Conservation (phyloP, 2,329 filamentous ascomycete genomes). For the Coniochaeta sp. region DNA sequence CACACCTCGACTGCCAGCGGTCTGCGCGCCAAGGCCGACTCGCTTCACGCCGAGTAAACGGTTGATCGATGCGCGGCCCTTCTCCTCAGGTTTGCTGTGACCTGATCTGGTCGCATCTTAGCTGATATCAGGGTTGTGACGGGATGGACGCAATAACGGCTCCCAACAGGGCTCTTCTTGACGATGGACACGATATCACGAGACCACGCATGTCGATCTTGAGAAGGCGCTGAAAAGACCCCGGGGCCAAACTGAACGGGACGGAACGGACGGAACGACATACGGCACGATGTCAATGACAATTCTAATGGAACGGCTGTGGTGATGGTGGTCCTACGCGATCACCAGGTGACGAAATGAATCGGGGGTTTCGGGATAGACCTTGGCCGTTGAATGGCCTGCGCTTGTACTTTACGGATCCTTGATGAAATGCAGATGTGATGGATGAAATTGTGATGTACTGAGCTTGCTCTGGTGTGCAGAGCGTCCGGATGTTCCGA, state of each 20-base stretch:
- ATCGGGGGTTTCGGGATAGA: background rate
- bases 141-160: background rate
- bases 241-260: background rate
- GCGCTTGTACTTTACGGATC: background rate
- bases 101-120: background rate
- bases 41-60: slow-evolving; percentile 62
- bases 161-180: background rate
- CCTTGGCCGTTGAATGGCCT: background rate
- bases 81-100: background rate
- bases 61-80: no score
- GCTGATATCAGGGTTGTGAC: background rate
- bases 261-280: background rate
- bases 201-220: background rate
- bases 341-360: background rate
- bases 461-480: no score
- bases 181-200: slow-evolving; percentile 2
- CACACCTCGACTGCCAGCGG: slow-evolving; percentile 71
- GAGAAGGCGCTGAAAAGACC: background rate
- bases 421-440: background rate
- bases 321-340: background rate
- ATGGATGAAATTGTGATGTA: no score
- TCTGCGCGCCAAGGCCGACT: slow-evolving; percentile 82
- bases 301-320: background rate
- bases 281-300: background rate
- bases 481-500: no score